Base-by-base conservation (phyloP, 2,329 filamentous ascomycete genomes). In the Chalaropsis thielavioides region DNA sequence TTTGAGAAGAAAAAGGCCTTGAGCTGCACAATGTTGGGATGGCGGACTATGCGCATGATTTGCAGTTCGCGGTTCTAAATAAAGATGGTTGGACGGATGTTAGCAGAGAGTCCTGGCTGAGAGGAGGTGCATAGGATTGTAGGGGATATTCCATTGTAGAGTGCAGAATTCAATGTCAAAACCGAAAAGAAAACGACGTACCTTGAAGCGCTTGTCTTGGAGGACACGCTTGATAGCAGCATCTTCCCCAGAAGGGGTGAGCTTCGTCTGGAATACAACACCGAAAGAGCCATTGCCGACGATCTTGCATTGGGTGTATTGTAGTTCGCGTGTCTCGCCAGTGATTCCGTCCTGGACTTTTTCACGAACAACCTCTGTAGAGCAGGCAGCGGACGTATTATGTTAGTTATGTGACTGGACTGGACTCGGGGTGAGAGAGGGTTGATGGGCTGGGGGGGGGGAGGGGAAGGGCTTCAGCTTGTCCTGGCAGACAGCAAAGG, bases 1-100 rank as follows among this genome's bases (percentile, higher is more conserved):
- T 97, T 99, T 71, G 92, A 96, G 79, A 97, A 99, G 79, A 96
- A 99, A 79, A 99, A 99, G 63, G 94, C 94, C 80, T 99, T 99
- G 69, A 99, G 82, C 76, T 97, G 92, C 68, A 99, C 94, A 72
- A 99, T 97, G 78, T 99, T 99, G 65, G 94, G 94, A 76, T 99
- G 94, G 74, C 92, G 87, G 72, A 99, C 94, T 74, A 99, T 99
- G 74, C 94, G 89, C 94, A 99, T 99, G 75, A 99, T 99, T 76
- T 99, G 94, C 71, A 99, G 83, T 76, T 99, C 94, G 77, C 94
- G 91, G 75, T 99, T 99, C 94, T 99, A 74, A 44, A 51, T 1
- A 8, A 6, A 31, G 31, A 31, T n/a, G n/a, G n/a, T n/a, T 15
- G 35, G 13, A 43, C 35, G n/a, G 41, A 60, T 19, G 62, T 66